Percentiles rank a stretch among this genome's conserved stretches.
These are phyloP conservation scores for Acanthamoeba sp. DNA, from an alignment of 208 protist species.

Conservation along the genomic window DNA sequence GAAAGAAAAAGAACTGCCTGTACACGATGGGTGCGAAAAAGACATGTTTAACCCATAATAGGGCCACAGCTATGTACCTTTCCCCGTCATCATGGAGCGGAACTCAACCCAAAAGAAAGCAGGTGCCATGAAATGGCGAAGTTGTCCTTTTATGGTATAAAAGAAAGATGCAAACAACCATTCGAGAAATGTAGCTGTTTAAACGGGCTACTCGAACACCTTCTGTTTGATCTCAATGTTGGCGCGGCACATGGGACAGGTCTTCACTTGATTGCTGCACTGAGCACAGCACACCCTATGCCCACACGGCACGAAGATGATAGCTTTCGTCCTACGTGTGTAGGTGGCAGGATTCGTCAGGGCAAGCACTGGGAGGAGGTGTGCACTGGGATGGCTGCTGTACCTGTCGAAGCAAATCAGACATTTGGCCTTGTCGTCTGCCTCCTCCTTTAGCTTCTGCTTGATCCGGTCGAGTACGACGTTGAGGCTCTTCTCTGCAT, in stretches of 20 bases:
- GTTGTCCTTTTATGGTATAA: too few species aligned
- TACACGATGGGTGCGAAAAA: too few species aligned
- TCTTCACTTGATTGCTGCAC: constrained; percentile 49
- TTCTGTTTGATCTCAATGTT: constrained; percentile 55
- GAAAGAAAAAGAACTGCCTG: too few species aligned
- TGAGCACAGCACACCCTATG: constrained; percentile 9
- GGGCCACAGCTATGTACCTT: too few species aligned
- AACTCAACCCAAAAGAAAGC: too few species aligned
- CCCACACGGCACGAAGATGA: constrained; percentile 53
- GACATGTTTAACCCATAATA: too few species aligned
- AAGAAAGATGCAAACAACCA: background rate
- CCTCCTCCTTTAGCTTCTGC: constrained; percentile 24
- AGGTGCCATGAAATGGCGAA: too few species aligned
- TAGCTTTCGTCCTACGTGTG: background rate
- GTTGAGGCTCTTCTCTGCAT: constrained; percentile 37
- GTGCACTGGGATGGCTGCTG: background rate
- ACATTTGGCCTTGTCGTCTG: constrained; percentile 42
- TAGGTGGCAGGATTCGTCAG: background rate
- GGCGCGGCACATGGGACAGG: constrained; percentile 21
- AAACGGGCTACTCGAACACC: constrained; percentile 27
- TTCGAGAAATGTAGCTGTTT: background rate
- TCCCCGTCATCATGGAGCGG: too few species aligned
- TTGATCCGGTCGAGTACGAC: constrained; percentile 8
- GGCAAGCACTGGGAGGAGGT: background rate
- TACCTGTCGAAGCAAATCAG: constrained; percentile 19